phyloP scores from a whole-genome alignment of 345 rosid species.

The Eucalyptus cladocalyx region DNA sequence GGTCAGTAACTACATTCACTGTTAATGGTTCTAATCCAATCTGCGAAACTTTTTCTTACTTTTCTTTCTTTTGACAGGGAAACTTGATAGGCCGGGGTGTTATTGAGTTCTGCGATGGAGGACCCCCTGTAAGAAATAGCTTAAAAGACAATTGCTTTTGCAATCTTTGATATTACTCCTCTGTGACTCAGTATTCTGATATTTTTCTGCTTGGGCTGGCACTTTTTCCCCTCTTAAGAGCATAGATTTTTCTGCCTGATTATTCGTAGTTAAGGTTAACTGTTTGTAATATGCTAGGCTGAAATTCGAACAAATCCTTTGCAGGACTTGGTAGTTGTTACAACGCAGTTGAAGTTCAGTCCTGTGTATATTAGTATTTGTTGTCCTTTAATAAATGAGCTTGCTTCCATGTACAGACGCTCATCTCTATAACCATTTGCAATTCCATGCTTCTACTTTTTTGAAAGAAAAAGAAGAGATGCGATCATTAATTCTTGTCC shows the following conservation, averaged over 20 bases:
- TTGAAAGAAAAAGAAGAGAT: neutral
- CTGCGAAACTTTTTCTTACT: neutral
- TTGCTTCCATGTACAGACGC: neutral
- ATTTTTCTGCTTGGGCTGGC: neutral
- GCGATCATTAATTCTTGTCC: neutral
- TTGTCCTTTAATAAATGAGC: neutral
- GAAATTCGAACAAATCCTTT: neutral
- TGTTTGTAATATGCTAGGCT: neutral
- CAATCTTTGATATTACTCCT: neutral
- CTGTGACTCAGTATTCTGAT: neutral
- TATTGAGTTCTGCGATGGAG: constrained; percentile 72
- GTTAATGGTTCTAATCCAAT: neutral
- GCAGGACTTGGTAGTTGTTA: neutral
- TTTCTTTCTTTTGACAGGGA: constrained; percentile 41
- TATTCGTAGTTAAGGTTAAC: neutral
- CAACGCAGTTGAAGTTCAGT: neutral
- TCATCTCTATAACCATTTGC: neutral
- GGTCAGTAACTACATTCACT: neutral
- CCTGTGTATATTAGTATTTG: neutral
- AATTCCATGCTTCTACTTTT: neutral
- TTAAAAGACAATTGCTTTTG: neutral
- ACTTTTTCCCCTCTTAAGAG: neutral
- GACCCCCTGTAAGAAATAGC: constrained; percentile 49
- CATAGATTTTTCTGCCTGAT: neutral
- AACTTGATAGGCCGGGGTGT: constrained; percentile 87